Evolutionary conservation across 495 filamentous ascomycete genomes (phyloP), one percentile per base, ranked within the genome.

Genomic region (Hypoxylon intermedium): DNA sequence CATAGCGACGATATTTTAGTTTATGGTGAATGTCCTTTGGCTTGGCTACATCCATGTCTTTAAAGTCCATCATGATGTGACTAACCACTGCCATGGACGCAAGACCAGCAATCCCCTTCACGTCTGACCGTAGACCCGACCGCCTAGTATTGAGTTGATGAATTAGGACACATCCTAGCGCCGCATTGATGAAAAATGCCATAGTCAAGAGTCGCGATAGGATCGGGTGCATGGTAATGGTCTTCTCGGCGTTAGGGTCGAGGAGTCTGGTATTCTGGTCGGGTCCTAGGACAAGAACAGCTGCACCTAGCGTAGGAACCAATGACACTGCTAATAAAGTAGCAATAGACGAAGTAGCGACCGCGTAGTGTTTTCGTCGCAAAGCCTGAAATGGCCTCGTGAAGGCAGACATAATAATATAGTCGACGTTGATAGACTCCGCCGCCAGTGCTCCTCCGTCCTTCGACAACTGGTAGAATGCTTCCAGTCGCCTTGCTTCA

Each of bases 61-160:
- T 84, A 60, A 91, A 90, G 65, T 91, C 88, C 71, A 82, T 85
- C 53, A 90, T 76, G 71, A 91, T 89, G 63, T 90, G 88, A 48
- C 79, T 81, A 52, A 81, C 82, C 18, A 84, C 87, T 1, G 88
- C 87, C 87, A 91, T 89, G 21, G 87, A 81, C 12, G 88, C 88
- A 9, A 91, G 79, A 18, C 88, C 88, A 5, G 88, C 87, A 46
- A 91, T 88, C 11, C 88, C 88, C 44, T 84, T 87, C 5, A 88
- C 87, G 64, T 90, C 88, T 18, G 82, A 80, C 1, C 85, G 65
- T 6, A 91, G 79, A 0, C 88, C 88, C 12, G 85, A 87, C 24
- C 79, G 80, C 11, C 88, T 78, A 15, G 76, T 83, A 31, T 79
- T 73, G 1, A 87, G 74, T 28, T 85, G 80, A 57, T 83, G 79